Evolutionary conservation across 306 rosid species (phyloP), one percentile per base, ranked within the genome.

Genomic region (Glycine soja): DNA sequence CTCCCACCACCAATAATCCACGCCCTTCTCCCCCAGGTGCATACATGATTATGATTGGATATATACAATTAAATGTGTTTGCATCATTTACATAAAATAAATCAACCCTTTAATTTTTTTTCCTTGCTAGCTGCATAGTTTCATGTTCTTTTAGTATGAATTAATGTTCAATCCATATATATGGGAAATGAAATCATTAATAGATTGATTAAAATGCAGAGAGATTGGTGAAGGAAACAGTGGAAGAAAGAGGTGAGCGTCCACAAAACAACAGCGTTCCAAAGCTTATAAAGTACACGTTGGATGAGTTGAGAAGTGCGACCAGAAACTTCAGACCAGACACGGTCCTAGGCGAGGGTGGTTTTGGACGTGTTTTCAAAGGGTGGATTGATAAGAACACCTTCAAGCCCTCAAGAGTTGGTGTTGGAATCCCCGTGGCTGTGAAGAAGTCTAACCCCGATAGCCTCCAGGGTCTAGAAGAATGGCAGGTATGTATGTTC

Each of bases 301-400:
- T 90, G 30, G 86, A 89, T 5, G 97, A 93, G 64, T 75, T 96
- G 71, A 92, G 91, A 84, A 88, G 85, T 77, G 97, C 93, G 0
- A 96, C 99, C 0, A 78, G 89, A 74, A 84, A 96, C n/a, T 96
- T 96, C 78, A 86, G 90, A 38, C 97, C 98, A 0, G 89, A 88
- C 76, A 87, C 94, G 1, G 78, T 92, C 36, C 62, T 93, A 0
- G 99, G 99, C 0, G 98, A 92, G 54, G 99, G 99, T 7, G 98
- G 99, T 11, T 96, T 96, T 32, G 99, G 99, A 1, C 79, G 90
- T 52, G 99, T 96, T 5, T 96, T 93, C 86, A 96, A 87, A 77
- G 99, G 99, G 0, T 95, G 99, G 99, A 47, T 95, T 5, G 98
- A 95, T 2, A 15, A 65, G 8, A 74, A 63, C 4, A 90, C 89